phyloP scores from a whole-genome alignment of 768 basidiomycete genomes.

The Russula lepida region DNA sequence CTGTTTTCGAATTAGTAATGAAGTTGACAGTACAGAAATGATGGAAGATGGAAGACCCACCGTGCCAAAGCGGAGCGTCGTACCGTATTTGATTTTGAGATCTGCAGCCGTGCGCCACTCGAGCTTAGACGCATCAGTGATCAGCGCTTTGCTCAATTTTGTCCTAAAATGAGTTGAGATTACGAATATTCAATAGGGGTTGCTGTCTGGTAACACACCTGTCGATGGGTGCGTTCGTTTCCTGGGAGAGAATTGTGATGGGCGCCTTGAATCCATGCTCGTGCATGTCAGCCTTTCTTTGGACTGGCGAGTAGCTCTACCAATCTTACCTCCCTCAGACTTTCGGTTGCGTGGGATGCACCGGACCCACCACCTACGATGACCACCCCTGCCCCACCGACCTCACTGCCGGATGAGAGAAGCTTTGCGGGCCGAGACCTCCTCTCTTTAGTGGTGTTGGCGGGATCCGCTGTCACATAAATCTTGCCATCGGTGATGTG shows the following conservation, averaged over 20 bases:
- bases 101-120: constrained; percentile 65
- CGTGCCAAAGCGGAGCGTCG: constrained; percentile 52
- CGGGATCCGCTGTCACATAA: constrained; percentile 60
- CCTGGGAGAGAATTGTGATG: constrained; percentile 74
- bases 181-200: not conserved
- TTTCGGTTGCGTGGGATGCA: constrained; percentile 67
- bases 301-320: not conserved
- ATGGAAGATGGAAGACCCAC: constrained; percentile 30
- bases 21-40: not conserved
- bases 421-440: constrained; percentile 54
- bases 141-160: constrained; percentile 80
- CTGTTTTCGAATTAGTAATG: constrained; percentile 27
- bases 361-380: constrained; percentile 85
- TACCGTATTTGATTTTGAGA: constrained; percentile 66
- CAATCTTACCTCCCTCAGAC: constrained; percentile 61
- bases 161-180: constrained; percentile 41
- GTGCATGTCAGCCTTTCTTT: not conserved
- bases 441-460: constrained; percentile 57
- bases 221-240: constrained; percentile 76
- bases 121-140: constrained; percentile 70
- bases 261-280: constrained; percentile 72
- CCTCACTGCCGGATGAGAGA: constrained; percentile 37
- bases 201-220: constrained; percentile 35
- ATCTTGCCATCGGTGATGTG: constrained; percentile 65
- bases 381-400: constrained; percentile 57